phyloP scores from a whole-genome alignment of 1,284 basidiomycete species.

The Moesziomyces parantarcticus region DNA sequence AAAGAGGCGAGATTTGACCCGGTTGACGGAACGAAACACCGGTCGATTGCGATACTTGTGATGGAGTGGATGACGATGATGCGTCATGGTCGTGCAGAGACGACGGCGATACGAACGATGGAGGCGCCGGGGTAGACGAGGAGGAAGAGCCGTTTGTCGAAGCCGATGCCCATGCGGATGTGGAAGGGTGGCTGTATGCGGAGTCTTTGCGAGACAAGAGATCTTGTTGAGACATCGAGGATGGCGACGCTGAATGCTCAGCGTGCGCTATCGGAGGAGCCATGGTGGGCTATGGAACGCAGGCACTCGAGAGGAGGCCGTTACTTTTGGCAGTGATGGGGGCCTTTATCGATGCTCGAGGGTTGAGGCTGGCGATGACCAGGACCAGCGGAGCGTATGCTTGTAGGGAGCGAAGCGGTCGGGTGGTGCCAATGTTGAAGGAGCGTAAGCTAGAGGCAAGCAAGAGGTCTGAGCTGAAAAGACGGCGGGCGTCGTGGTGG shows the following conservation, averaged over 20 bases:
- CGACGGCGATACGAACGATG: conserved; percentile 24
- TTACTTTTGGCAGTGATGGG: neutral
- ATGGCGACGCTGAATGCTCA: neutral
- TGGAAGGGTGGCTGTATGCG: neutral
- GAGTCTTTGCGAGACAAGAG: conserved; percentile 1
- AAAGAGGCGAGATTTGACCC: conserved; percentile 13
- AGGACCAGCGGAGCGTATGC: no score
- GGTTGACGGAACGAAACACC: conserved; percentile 12
- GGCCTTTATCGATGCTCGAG: neutral
- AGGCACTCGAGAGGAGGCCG: neutral
- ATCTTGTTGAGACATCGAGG: neutral
- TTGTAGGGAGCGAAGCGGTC: neutral
- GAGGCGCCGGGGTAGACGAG: neutral
- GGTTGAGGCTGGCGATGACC: no score
- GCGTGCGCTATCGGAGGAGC: conserved; percentile 20
- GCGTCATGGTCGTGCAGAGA: conserved; percentile 5
- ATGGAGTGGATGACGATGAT: neutral
- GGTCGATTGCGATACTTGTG: neutral
- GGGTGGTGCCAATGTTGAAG: neutral
- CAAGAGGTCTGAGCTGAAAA: no score
- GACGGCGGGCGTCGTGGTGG: no score
- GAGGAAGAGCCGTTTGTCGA: conserved; percentile 1
- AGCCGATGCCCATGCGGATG: conserved; percentile 7
- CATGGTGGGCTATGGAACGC: conserved; percentile 6
- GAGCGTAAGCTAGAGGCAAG: neutral